A percentile compares a stretch with the other conserved stretches of the same genome.
phyloP scores from a whole-genome alignment of 106 monocot genomes.

The Dendrobium huoshanense region DNA sequence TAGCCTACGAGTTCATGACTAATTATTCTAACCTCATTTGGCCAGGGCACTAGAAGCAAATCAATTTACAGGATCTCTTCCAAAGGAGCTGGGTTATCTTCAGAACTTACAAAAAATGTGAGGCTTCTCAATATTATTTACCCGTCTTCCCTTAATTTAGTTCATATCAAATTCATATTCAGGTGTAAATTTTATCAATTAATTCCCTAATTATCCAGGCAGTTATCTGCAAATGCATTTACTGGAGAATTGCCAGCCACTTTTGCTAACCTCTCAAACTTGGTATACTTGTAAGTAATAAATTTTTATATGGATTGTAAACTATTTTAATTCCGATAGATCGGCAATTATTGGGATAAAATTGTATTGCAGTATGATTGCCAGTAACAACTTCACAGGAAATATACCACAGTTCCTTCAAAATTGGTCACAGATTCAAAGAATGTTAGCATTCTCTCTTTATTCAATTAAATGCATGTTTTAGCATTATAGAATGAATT shows the following conservation, averaged over 20 bases:
- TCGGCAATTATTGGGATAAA: not conserved
- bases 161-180: not conserved
- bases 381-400: slow-evolving; percentile 6
- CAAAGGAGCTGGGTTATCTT: slow-evolving; percentile 9
- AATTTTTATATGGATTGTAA: not conserved
- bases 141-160: not conserved
- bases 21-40: not conserved
- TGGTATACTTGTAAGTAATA: slow-evolving; percentile 7
- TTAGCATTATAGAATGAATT: not conserved
- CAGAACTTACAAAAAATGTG: slow-evolving; percentile 1
- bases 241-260: slow-evolving; percentile 8
- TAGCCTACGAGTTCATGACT: not conserved
- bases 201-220: not conserved
- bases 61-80: slow-evolving; percentile 11
- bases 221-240: slow-evolving; percentile 7
- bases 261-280: slow-evolving; percentile 5
- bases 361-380: slow-evolving; percentile 7
- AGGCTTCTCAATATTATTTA: not conserved
- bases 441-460: not conserved
- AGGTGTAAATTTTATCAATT: not conserved
- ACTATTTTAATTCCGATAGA: not conserved
- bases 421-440: slow-evolving; percentile 7
- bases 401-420: slow-evolving; percentile 11
- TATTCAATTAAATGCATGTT: not conserved
- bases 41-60: slow-evolving; percentile 1